A percentile compares a stretch with the other conserved stretches of the same genome.
Conservation (phyloP, 2,329 filamentous ascomycete genomes). For the Berkeleyomyces rouxiae region DNA sequence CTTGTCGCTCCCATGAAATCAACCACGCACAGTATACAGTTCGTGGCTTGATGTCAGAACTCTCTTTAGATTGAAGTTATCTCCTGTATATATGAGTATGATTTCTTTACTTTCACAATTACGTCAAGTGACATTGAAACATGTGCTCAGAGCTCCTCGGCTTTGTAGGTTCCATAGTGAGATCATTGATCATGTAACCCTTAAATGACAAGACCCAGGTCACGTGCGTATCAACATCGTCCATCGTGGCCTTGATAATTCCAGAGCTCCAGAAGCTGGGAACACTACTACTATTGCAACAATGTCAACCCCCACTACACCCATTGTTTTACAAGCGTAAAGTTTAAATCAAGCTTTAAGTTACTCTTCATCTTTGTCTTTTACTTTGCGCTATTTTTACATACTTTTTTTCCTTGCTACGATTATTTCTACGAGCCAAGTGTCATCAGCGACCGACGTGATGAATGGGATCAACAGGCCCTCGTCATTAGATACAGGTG, state of each 20-base stretch:
- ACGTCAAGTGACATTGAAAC: too few species aligned
- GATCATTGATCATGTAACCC: background rate
- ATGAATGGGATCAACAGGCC: constrained; percentile 19
- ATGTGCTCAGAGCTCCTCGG: too few species aligned
- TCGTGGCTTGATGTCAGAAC: too few species aligned
- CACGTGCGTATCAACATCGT: background rate
- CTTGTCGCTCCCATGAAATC: too few species aligned
- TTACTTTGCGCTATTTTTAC: background rate
- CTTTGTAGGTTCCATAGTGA: too few species aligned
- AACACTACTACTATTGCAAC: background rate
- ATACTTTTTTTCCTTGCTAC: background rate
- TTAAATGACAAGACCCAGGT: background rate
- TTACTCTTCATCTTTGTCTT: background rate
- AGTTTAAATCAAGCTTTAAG: background rate
- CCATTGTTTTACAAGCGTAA: background rate
- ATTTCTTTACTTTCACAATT: too few species aligned
- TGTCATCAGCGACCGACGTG: background rate
- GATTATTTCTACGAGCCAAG: background rate
- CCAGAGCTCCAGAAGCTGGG: background rate
- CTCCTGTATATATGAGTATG: too few species aligned
- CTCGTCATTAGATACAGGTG: constrained; percentile 30
- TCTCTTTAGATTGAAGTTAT: too few species aligned
- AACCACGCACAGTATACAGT: too few species aligned
- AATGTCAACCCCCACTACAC: background rate
- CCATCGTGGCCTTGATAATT: constrained; percentile 1